These are phyloP conservation scores for Diaporthe sp. DNA, from an alignment of 2,329 filamentous ascomycete genomes.

Conservation along the genomic window DNA sequence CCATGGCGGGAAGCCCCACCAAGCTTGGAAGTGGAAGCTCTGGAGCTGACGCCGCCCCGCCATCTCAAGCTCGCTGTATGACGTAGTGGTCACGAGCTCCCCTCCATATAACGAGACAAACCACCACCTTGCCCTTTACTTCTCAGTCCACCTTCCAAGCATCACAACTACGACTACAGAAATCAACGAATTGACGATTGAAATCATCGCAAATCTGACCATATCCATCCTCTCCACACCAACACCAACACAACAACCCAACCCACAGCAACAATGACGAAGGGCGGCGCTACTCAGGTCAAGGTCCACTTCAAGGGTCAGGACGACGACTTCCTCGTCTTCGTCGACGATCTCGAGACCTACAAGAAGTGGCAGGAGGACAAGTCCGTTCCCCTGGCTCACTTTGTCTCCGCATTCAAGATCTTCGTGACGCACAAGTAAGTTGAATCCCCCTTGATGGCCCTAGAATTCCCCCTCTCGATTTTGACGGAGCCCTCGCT, in stretches of 20 bases:
- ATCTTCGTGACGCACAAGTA: constrained; percentile 93
- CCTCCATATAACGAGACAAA: constrained; percentile 39
- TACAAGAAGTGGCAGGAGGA: constrained; percentile 88
- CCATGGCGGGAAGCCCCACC: constrained; percentile 28
- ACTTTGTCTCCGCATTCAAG: constrained; percentile 91
- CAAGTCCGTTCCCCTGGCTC: constrained; percentile 77
- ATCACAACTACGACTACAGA: constrained; percentile 32
- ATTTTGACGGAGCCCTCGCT: background rate
- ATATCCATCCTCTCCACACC: constrained; percentile 12
- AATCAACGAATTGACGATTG: constrained; percentile 36
- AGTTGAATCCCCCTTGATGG: constrained; percentile 68
- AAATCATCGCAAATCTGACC: constrained; percentile 20
- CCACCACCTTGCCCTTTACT: constrained; percentile 15
- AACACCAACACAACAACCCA: constrained; percentile 26
- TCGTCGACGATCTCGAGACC: constrained; percentile 72
- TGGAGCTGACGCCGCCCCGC: constrained; percentile 36
- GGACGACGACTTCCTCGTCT: constrained; percentile 71
- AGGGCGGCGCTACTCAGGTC: constrained; percentile 75
- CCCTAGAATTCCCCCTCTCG: background rate
- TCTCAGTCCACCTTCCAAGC: background rate
- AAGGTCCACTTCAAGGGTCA: constrained; percentile 90
- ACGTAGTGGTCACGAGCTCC: constrained; percentile 41
- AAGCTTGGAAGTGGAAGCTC: constrained; percentile 32
- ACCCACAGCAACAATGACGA: constrained; percentile 36
- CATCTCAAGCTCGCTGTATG: constrained; percentile 31